Evolutionary conservation across 2,329 filamentous ascomycete species (phyloP).

Genomic region (Magnaporthiopsis rhizophila): DNA sequence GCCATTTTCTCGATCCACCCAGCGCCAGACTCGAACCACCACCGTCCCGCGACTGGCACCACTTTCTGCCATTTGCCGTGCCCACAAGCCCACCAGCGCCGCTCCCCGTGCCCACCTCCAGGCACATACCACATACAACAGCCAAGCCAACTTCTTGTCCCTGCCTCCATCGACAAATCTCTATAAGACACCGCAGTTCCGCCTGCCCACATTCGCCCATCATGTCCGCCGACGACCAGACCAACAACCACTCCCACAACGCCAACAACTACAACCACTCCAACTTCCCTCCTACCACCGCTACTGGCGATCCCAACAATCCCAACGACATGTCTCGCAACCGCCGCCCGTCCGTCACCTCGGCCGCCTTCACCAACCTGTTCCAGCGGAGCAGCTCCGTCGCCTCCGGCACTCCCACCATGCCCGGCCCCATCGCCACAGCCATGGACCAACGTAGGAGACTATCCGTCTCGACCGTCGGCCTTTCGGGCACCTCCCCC

Average conservation of each 20-base stretch:
- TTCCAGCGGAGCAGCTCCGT: conserved; percentile 49
- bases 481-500: conserved; percentile 65
- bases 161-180: neutral
- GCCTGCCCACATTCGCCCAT: conserved; percentile 7
- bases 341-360: conserved; percentile 49
- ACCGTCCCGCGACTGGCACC: neutral
- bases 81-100: neutral
- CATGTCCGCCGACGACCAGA: conserved; percentile 24
- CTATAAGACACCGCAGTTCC: neutral
- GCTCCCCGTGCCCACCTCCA: neutral
- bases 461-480: conserved; percentile 66
- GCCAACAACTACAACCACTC: conserved; percentile 14
- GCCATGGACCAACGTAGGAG: conserved; percentile 52
- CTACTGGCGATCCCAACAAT: conserved; percentile 13
- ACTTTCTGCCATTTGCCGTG: conserved; percentile 1
- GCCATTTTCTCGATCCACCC: conserved; percentile 12
- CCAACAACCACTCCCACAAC: conserved; percentile 17
- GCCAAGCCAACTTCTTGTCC: no score
- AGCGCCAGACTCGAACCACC: conserved; percentile 15
- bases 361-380: conserved; percentile 48
- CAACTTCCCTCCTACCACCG: conserved; percentile 13
- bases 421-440: conserved; percentile 34
- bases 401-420: conserved; percentile 32
- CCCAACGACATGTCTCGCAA: conserved; percentile 25
- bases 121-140: no score